These are phyloP conservation scores for Hypoxylon sp. DNA, from an alignment of 2,329 filamentous ascomycete genomes.

Conservation along the genomic window DNA sequence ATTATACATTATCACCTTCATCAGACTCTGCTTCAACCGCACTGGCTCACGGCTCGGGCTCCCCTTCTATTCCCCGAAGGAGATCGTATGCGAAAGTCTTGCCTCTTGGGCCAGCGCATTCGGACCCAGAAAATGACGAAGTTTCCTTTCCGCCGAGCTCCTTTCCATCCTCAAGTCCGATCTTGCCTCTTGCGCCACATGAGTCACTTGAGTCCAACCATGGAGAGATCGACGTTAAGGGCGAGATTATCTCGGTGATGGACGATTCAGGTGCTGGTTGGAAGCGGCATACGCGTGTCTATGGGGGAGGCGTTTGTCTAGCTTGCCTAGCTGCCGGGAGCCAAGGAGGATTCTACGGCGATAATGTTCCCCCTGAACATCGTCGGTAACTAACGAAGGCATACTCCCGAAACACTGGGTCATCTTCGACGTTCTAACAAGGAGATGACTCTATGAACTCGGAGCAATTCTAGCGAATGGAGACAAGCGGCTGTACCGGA, in stretches of 20 bases:
- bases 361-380: constrained; percentile 67
- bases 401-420: constrained; percentile 2
- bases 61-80: constrained; percentile 56
- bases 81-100: constrained; percentile 62
- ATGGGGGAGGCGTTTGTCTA: constrained; percentile 70
- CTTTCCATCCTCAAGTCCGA: constrained; percentile 64
- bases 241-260: constrained; percentile 65
- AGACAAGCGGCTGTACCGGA: constrained; percentile 21
- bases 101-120: constrained; percentile 53
- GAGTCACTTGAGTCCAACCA: constrained; percentile 51
- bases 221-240: constrained; percentile 62
- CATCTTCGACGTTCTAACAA: constrained; percentile 13
- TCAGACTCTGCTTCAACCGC: constrained; percentile 45
- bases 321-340: constrained; percentile 67
- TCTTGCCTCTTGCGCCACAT: constrained; percentile 64
- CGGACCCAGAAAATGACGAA: constrained; percentile 39
- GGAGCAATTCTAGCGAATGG: constrained; percentile 4
- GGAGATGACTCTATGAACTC: constrained; percentile 2
- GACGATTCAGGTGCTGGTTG: constrained; percentile 66
- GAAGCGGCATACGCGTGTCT: constrained; percentile 72
- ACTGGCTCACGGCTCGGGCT: constrained; percentile 45
- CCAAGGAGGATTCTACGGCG: constrained; percentile 66
- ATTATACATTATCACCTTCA: constrained; percentile 61
- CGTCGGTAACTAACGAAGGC: constrained; percentile 57
- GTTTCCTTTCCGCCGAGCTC: constrained; percentile 63